phyloP scores from a whole-genome alignment of 495 filamentous ascomycete species.

The Hyaloscypha hepaticicola region DNA sequence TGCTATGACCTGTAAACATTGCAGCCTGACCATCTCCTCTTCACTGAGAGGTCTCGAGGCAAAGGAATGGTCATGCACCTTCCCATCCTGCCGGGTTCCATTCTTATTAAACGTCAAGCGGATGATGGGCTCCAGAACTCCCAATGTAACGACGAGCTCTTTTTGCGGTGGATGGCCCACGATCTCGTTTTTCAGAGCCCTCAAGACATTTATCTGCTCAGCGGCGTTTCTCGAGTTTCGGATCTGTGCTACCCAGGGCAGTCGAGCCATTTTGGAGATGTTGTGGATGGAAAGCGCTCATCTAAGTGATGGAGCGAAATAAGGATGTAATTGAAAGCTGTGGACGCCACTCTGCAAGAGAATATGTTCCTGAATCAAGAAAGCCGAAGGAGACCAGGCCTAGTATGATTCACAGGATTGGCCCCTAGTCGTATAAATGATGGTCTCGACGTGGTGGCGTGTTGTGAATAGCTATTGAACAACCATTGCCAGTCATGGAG shows the following conservation, averaged over 20 bases:
- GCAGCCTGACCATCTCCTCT: conserved; percentile 67
- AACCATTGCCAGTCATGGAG: not conserved
- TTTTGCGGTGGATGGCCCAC: conserved; percentile 89
- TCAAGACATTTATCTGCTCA: conserved; percentile 63
- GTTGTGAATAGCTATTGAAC: not conserved
- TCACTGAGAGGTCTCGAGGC: conserved; percentile 37
- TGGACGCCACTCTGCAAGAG: not conserved
- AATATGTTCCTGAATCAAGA: not conserved
- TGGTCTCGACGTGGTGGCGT: not conserved
- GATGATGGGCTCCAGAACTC: conserved; percentile 67
- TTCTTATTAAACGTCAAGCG: conserved; percentile 48
- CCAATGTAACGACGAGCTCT: conserved; percentile 66
- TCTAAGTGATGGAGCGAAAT: not conserved
- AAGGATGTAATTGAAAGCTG: not conserved
- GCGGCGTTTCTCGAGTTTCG: conserved; percentile 56
- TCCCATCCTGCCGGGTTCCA: conserved; percentile 33
- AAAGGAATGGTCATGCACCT: conserved; percentile 36
- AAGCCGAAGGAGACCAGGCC: not conserved
- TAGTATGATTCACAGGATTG: not conserved
- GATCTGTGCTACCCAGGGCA: conserved; percentile 54
- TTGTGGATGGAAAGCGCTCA: not conserved
- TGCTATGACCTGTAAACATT: conserved; percentile 76
- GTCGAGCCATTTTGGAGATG: conserved; percentile 26
- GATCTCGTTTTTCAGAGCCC: conserved; percentile 79
- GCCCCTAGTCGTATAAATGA: not conserved